A percentile compares a stretch with the other conserved stretches of the same genome.
phyloP scores from a whole-genome alignment of 805 yeast species.

The Candida incommunis region DNA sequence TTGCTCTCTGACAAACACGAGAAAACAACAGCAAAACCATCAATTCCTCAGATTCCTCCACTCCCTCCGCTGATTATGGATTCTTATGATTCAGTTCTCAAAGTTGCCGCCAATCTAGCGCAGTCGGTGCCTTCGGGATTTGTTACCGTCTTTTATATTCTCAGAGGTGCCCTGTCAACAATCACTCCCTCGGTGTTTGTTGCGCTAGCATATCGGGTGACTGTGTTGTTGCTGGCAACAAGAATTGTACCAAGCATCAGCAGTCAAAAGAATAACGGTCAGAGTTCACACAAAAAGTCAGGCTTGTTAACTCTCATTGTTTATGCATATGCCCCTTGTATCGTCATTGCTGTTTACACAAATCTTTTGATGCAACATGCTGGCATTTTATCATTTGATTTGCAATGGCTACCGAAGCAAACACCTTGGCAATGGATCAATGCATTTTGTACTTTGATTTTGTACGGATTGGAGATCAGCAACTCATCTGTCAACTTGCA shows the following conservation, averaged over 20 bases:
- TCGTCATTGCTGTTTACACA: slow-evolving; percentile 88
- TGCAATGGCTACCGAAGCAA: slow-evolving; percentile 5
- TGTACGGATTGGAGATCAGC: neutral
- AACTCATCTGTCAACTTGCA: neutral
- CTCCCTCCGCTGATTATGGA: slow-evolving; percentile 26
- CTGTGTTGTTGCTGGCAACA: slow-evolving; percentile 81
- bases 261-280: neutral
- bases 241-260: slow-evolving; percentile 75
- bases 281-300: slow-evolving; percentile 1
- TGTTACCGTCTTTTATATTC: slow-evolving; percentile 27
- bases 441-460: neutral
- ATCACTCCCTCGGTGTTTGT: slow-evolving; percentile 69
- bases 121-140: slow-evolving; percentile 26
- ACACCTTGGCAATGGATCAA: slow-evolving; percentile 1
- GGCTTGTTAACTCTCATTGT: slow-evolving; percentile 26
- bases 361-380: slow-evolving; percentile 84
- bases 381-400: slow-evolving; percentile 34
- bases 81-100: slow-evolving; percentile 22
- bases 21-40: slow-evolving; percentile 5
- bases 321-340: slow-evolving; percentile 85
- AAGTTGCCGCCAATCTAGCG: slow-evolving; percentile 18
- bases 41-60: slow-evolving; percentile 11
- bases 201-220: slow-evolving; percentile 71
- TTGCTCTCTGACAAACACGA: slow-evolving; percentile 2
- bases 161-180: slow-evolving; percentile 39